Evolutionary conservation across 2,329 filamentous ascomycete genomes (phyloP), one percentile per base, ranked within the genome.

Genomic region (Lasiodiplodia sp.): DNA sequence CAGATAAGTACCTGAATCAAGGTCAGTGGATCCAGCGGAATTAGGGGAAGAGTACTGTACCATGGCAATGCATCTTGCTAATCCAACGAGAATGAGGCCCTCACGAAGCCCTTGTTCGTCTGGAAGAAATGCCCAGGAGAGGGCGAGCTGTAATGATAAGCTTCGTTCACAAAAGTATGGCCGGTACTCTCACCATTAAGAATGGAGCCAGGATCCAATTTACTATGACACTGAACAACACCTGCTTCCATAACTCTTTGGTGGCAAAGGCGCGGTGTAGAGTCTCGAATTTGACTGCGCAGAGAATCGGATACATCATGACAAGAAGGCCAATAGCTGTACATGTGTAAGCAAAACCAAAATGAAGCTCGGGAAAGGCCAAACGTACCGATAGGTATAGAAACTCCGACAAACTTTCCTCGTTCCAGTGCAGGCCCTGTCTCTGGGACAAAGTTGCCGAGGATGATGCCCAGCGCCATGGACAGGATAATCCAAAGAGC

Each of bases 261-360:
- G 88, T 83, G 2, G 81, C 78, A 69, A 96, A 86, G 4, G 93
- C 82, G 2, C 86, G 81, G 77, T 93, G 92, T 11, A 96, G 80
- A 0, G 87, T 87, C 77, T 96, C 93, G 78, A 89, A 96, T 51
- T 88, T 88, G 6, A 96, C 91, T 78, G 96, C 96, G 85, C 92
- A 96, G 2, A 97, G 83, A 69, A 97, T 96, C 0, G 93, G 94
- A 75, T 96, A 97, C 92, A 97, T 97, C 93, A 97, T 97, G 52
- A 96, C 89, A 1, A 97, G 84, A 0, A 97, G 81, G 0, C 93
- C 93, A 58, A 96, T 82, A 0, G 93, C 92, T 92, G 31, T 34
- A 2, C 2, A 34, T 0, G 1, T 34, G 31, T 34, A 2, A 34
- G 31, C 31, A 10, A 34, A 34, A 2, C 8, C 10, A 14, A 16